Percentiles rank a stretch among this genome's conserved stretches.
phyloP scores from a whole-genome alignment of 2,329 filamentous ascomycete species.

The Elsinoe fawcettii region DNA sequence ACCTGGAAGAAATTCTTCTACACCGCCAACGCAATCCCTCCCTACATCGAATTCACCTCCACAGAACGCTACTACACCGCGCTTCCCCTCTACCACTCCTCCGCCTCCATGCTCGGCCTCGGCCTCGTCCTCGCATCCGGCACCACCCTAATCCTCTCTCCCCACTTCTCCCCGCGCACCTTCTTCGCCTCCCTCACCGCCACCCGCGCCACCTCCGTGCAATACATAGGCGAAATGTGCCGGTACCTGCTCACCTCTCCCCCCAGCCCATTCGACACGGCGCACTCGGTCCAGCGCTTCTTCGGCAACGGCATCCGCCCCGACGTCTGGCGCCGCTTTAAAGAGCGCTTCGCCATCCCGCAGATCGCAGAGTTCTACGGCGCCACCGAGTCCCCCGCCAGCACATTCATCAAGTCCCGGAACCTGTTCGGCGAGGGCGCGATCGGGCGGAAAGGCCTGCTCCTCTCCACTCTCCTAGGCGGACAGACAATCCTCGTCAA shows the following conservation, averaged over 20 bases:
- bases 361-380: constrained; percentile 33
- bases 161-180: constrained; percentile 66
- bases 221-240: constrained; percentile 84
- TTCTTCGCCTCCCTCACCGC: constrained; percentile 73
- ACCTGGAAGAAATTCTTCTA: constrained; percentile 28
- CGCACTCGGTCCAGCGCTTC: constrained; percentile 64
- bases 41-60: constrained; percentile 53
- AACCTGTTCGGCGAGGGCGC: constrained; percentile 71
- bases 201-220: constrained; percentile 64
- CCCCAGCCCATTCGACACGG: constrained; percentile 59
- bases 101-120: constrained; percentile 64
- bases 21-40: constrained; percentile 23
- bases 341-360: constrained; percentile 53
- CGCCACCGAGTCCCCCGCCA: constrained; percentile 49
- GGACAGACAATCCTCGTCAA: constrained; percentile 52
- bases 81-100: constrained; percentile 86
- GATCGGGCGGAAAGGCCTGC: constrained; percentile 62
- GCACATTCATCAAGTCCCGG: constrained; percentile 62
- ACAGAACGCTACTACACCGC: constrained; percentile 74
- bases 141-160: constrained; percentile 62
- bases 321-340: constrained; percentile 78
- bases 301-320: constrained; percentile 81
- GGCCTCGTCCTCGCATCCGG: constrained; percentile 56
- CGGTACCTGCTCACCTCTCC: constrained; percentile 68
- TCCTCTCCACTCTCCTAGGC: constrained; percentile 51